Conservation (phyloP, 306 rosid genomes). For the Benincasa hispida region DNA sequence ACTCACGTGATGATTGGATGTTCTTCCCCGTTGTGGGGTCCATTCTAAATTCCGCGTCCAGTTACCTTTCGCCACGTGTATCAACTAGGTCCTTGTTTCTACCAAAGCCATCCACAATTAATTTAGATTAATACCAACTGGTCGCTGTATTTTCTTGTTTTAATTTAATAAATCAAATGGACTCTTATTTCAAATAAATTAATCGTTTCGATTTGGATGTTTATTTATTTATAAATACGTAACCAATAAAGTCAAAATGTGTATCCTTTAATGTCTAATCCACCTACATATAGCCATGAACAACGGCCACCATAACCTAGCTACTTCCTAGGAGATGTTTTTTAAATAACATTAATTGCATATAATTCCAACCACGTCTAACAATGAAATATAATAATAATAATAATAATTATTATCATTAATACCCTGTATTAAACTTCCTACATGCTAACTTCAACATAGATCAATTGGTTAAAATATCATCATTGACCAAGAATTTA, state of each 20-base stretch:
- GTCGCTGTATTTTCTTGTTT: neutral
- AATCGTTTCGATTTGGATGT: neutral
- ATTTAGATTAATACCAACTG: neutral
- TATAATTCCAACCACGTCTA: neutral
- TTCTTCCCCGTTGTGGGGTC: neutral
- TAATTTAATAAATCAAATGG: neutral
- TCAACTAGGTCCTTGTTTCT: neutral
- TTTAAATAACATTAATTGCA: no score
- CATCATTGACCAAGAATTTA: no score
- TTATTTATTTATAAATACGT: no score
- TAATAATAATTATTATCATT: no score
- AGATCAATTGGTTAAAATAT: no score
- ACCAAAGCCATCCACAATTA: neutral
- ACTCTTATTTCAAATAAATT: neutral
- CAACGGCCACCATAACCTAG: neutral
- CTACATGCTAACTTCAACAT: no score
- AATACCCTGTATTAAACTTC: no score
- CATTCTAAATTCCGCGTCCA: neutral
- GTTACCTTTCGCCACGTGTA: neutral
- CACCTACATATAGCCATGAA: neutral
- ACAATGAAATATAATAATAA: no score
- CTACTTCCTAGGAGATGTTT: neutral
- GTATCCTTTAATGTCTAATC: neutral
- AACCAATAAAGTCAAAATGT: neutral
- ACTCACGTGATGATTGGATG: conserved; percentile 10